Evolutionary conservation across 2,329 filamentous ascomycete species (phyloP).

Genomic region (Pestalotiopsis sp.): DNA sequence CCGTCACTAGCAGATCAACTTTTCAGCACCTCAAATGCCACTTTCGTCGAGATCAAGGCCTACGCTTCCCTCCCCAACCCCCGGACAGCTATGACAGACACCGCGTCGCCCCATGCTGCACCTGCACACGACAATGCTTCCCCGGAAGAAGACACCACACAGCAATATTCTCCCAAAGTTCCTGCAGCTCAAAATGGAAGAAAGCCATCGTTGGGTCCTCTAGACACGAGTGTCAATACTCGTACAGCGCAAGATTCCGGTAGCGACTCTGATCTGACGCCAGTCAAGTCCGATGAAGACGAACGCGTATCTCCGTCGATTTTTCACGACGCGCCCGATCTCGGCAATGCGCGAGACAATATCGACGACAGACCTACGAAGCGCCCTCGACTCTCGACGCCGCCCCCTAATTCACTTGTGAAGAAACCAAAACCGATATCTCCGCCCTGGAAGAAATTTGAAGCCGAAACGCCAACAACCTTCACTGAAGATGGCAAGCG

Average conservation of each 20-base stretch:
- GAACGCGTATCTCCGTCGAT: slow-evolving; percentile 20
- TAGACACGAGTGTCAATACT: neutral
- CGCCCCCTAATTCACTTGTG: slow-evolving; percentile 38
- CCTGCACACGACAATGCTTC: slow-evolving; percentile 35
- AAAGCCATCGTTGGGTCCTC: slow-evolving; percentile 1
- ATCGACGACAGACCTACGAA: slow-evolving; percentile 61
- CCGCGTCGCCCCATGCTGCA: slow-evolving; percentile 58
- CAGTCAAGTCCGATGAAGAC: slow-evolving; percentile 24
- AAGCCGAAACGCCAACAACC: slow-evolving; percentile 76
- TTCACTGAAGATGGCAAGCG: slow-evolving; percentile 75
- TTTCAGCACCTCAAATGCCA: slow-evolving; percentile 62
- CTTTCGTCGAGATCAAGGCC: slow-evolving; percentile 57
- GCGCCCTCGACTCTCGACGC: slow-evolving; percentile 62
- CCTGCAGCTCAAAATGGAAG: neutral
- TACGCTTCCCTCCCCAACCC: slow-evolving; percentile 43
- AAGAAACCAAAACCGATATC: slow-evolving; percentile 61
- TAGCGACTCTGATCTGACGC: slow-evolving; percentile 17
- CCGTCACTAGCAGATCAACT: slow-evolving; percentile 55
- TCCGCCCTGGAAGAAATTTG: slow-evolving; percentile 90
- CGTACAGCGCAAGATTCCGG: neutral
- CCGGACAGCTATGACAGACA: slow-evolving; percentile 60
- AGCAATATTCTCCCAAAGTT: neutral
- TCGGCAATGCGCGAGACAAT: slow-evolving; percentile 28
- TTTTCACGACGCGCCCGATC: slow-evolving; percentile 25
- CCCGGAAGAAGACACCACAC: slow-evolving; percentile 6